Evolutionary conservation across 2,329 filamentous ascomycete genomes (phyloP).

Genomic region (Monilinia aucupariae): DNA sequence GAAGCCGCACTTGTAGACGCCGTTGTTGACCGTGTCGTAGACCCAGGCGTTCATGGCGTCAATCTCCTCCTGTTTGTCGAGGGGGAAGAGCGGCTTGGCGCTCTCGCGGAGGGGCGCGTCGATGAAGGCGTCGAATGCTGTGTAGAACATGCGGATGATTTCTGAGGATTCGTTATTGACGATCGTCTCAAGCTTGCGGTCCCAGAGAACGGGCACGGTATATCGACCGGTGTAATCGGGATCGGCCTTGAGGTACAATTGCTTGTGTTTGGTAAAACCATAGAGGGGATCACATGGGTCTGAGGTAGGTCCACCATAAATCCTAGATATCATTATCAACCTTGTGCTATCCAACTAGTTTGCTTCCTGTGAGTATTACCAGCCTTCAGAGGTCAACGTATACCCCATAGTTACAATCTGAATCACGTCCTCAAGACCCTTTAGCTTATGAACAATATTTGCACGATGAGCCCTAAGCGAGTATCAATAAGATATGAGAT

Average conservation of each 20-base stretch:
- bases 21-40: constrained; percentile 65
- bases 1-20: constrained; percentile 71
- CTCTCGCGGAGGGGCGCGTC: background rate
- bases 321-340: constrained; percentile 1
- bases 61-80: constrained; percentile 11
- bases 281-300: constrained; percentile 17
- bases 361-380: background rate
- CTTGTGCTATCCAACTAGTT: background rate
- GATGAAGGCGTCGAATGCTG: constrained; percentile 37
- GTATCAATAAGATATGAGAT: background rate
- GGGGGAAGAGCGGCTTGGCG: background rate
- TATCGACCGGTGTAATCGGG: constrained; percentile 60
- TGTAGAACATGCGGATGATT: constrained; percentile 75
- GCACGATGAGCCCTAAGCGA: constrained; percentile 57
- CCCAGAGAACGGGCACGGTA: constrained; percentile 63
- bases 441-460: constrained; percentile 79
- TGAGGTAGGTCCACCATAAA: constrained; percentile 15
- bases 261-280: constrained; percentile 53
- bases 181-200: constrained; percentile 49
- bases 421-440: constrained; percentile 73
- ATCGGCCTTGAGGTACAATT: constrained; percentile 60
- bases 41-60: constrained; percentile 63
- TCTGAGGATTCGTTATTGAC: constrained; percentile 76
- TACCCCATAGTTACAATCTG: background rate
- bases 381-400: background rate